phyloP scores from a whole-genome alignment of 805 yeast species.

The Candida broadrunensis region DNA sequence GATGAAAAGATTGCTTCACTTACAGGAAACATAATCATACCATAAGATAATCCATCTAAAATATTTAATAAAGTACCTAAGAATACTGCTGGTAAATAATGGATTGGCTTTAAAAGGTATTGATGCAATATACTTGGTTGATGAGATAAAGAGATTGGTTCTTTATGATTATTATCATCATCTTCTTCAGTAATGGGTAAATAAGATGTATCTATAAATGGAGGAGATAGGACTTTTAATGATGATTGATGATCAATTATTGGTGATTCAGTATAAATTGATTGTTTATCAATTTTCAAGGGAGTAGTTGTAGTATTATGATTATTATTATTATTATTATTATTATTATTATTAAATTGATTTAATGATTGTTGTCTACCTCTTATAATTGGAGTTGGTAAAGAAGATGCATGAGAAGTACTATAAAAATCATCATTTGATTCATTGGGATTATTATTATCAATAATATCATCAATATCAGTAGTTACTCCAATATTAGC shows the following conservation, averaged over 20 bases:
- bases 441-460: constrained; percentile 1
- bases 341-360: not conserved
- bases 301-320: not conserved
- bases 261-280: not conserved
- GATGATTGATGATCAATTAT: not conserved
- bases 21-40: constrained; percentile 95
- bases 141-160: not conserved
- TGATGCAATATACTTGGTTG: constrained; percentile 10
- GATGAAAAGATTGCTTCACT: constrained; percentile 73
- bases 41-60: constrained; percentile 90
- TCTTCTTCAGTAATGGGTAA: too few relatives aligned
- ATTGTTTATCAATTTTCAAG: not conserved
- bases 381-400: constrained; percentile 5
- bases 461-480: constrained; percentile 13
- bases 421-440: not conserved
- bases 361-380: not conserved
- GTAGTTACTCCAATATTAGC: constrained; percentile 56
- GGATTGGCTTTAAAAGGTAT: constrained; percentile 33
- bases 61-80: constrained; percentile 83
- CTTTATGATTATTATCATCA: not conserved
- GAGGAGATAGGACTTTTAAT: not conserved
- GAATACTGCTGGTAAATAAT: constrained; percentile 74
- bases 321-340: not conserved
- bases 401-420: not conserved
- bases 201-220: not conserved